phyloP scores from a whole-genome alignment of 495 filamentous ascomycete genomes.

The Xylaria bambusicola region DNA sequence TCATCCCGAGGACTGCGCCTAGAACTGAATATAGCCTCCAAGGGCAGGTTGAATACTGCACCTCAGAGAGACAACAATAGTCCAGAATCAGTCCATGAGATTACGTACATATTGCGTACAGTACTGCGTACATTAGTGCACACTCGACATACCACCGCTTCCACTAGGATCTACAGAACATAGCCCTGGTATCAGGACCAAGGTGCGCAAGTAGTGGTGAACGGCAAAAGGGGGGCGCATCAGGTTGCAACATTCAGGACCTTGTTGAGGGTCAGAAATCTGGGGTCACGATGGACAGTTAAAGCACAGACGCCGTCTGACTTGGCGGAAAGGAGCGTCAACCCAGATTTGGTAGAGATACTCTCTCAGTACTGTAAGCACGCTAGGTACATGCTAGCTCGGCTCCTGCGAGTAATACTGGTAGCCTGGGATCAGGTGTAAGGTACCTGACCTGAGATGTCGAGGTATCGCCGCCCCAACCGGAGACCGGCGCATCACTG shows the following conservation, averaged over 20 bases:
- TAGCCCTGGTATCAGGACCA: background rate
- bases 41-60: too few relatives aligned
- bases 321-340: conserved; percentile 7
- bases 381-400: background rate
- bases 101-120: background rate
- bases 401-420: too few relatives aligned
- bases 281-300: conserved; percentile 17
- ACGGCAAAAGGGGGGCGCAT: conserved; percentile 5
- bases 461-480: too few relatives aligned
- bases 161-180: too few relatives aligned
- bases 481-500: background rate
- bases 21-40: too few relatives aligned
- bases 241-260: background rate
- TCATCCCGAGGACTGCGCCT: background rate
- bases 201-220: too few relatives aligned
- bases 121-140: background rate
- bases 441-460: too few relatives aligned
- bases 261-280: background rate
- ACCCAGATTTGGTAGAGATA: background rate
- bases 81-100: background rate
- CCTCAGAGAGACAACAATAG: background rate
- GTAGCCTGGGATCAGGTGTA: background rate
- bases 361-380: too few relatives aligned
- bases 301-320: conserved; percentile 15
- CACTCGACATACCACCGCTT: too few relatives aligned